Percentiles rank a stretch among this genome's conserved stretches.
These are phyloP conservation scores for Bipolaris victoriae DNA, from an alignment of 2,329 filamentous ascomycete species.

Conservation along the genomic window DNA sequence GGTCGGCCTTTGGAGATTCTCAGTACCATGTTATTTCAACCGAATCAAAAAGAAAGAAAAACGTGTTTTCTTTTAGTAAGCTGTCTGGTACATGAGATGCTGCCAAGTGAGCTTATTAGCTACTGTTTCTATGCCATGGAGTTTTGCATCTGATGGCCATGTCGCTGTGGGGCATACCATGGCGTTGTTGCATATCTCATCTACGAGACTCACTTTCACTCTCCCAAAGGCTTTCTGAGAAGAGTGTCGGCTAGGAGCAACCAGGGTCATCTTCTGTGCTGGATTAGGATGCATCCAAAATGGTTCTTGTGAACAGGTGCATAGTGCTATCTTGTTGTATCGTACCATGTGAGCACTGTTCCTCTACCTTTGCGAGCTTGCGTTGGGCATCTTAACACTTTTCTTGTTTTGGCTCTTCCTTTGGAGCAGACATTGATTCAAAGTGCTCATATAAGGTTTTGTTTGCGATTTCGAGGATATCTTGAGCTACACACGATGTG, in stretches of 20 bases:
- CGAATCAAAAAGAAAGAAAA: too few species aligned
- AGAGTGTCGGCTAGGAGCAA: background rate
- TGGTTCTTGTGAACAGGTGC: background rate
- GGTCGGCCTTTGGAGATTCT: background rate
- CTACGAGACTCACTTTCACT: background rate
- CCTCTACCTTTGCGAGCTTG: background rate
- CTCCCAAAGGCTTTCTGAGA: too few species aligned
- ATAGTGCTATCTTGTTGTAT: background rate
- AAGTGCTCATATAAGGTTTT: background rate
- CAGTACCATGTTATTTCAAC: background rate
- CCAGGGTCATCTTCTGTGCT: background rate
- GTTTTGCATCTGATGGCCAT: too few species aligned
- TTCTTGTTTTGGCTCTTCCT: background rate
- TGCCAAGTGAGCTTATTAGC: too few species aligned
- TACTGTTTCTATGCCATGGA: too few species aligned
- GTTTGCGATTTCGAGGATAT: background rate
- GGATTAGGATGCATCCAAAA: background rate
- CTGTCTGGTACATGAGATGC: too few species aligned
- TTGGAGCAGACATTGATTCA: background rate
- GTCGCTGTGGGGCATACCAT: background rate
- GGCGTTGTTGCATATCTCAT: background rate
- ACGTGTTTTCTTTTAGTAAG: too few species aligned
- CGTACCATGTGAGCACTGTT: background rate
- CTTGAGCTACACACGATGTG: background rate
- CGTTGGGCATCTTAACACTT: background rate